Conservation (phyloP, 345 rosid species). For the Eucalyptus urophylla region DNA sequence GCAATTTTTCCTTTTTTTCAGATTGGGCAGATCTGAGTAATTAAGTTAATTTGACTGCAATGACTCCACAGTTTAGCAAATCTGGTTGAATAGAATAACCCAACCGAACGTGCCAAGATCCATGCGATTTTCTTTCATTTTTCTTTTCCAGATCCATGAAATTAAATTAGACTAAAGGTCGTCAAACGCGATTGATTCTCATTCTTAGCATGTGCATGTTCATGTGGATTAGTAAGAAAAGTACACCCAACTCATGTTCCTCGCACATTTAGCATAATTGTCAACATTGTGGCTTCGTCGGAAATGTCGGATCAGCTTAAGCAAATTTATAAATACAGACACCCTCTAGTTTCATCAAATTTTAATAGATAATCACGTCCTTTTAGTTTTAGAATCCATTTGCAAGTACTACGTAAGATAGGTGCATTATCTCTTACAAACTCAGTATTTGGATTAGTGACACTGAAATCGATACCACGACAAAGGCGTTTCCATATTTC, state of each 20-base stretch:
- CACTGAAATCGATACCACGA: neutral
- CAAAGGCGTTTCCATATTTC: neutral
- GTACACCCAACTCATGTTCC: neutral
- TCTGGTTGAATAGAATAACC: neutral
- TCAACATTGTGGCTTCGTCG: neutral
- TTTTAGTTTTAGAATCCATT: neutral
- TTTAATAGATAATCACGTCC: accelerated
- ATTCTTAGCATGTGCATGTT: neutral
- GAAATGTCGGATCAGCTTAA: neutral
- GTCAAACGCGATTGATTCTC: neutral
- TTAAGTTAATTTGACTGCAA: neutral
- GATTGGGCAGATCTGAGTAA: neutral
- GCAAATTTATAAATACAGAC: neutral
- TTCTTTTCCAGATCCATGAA: neutral
- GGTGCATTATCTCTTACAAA: neutral
- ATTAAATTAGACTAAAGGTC: neutral
- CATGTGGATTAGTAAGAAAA: neutral
- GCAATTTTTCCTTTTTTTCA: neutral
- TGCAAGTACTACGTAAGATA: neutral
- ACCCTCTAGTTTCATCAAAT: neutral
- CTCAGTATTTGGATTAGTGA: neutral
- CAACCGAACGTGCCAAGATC: neutral
- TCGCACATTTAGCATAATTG: neutral
- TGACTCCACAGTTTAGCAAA: neutral
- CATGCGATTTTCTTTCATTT: neutral